Conservation (phyloP, 2,329 filamentous ascomycete genomes). For the Alternaria novae-zelandiae region DNA sequence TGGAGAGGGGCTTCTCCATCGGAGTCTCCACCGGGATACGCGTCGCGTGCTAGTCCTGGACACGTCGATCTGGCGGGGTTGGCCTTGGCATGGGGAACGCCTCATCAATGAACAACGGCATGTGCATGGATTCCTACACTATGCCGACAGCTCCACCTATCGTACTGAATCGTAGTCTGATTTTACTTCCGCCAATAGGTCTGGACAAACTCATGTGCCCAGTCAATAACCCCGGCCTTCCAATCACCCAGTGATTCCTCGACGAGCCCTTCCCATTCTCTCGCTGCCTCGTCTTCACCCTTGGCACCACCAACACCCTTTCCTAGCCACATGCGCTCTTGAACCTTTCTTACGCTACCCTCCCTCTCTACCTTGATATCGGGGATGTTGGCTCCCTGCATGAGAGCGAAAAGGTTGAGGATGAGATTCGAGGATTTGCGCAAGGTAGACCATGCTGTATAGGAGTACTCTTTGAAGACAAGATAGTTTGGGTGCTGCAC, state of each 20-base stretch:
- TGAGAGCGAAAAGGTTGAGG: conserved; percentile 91
- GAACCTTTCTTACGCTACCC: conserved; percentile 92
- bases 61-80: background rate
- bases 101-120: background rate
- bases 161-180: background rate
- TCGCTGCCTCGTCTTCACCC: conserved; percentile 84
- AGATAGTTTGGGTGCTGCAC: conserved; percentile 79
- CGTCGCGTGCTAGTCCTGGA: background rate
- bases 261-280: conserved; percentile 86
- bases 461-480: conserved; percentile 93
- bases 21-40: conserved; percentile 6
- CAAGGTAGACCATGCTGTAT: conserved; percentile 89
- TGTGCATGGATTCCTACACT: background rate
- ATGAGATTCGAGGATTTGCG: conserved; percentile 90
- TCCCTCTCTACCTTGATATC: conserved; percentile 92
- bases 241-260: conserved; percentile 83
- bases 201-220: conserved; percentile 91
- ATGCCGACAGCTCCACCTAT: background rate
- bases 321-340: conserved; percentile 93
- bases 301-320: conserved; percentile 54
- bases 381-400: conserved; percentile 97
- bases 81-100: background rate
- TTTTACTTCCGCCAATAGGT: conserved; percentile 70
- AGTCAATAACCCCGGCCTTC: conserved; percentile 92
- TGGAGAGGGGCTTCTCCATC: conserved; percentile 3